phyloP scores from a whole-genome alignment of 805 yeast genomes.

The Komagataella phaffii region DNA sequence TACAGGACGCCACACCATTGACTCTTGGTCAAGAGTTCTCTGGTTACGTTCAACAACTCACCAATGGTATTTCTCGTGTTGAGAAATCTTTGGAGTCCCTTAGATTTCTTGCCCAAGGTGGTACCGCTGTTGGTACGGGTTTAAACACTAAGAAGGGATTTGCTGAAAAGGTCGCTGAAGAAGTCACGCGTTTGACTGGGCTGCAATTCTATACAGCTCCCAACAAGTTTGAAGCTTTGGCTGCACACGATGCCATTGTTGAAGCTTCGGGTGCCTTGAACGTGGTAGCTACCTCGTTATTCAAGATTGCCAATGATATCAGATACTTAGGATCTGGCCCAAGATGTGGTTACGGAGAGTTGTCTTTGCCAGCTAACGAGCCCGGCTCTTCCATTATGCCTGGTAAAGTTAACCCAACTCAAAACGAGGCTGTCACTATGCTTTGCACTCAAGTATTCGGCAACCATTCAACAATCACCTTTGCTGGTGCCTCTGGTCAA shows the following conservation, averaged over 20 bases:
- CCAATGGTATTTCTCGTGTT: slow-evolving; percentile 82
- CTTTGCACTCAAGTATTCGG: slow-evolving; percentile 97
- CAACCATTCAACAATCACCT: slow-evolving; percentile 88
- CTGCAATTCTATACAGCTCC: slow-evolving; percentile 88
- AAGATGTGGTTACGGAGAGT: slow-evolving; percentile 98
- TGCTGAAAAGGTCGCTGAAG: slow-evolving; percentile 74
- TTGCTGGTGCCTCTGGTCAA: slow-evolving; percentile 98
- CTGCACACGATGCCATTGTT: slow-evolving; percentile 97
- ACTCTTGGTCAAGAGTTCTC: slow-evolving; percentile 97
- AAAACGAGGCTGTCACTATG: slow-evolving; percentile 97
- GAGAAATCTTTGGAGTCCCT: slow-evolving; percentile 66
- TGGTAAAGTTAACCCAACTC: slow-evolving; percentile 98
- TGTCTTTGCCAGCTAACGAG: slow-evolving; percentile 92
- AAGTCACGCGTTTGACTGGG: slow-evolving; percentile 80
- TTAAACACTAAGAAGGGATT: slow-evolving; percentile 88
- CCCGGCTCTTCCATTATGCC: slow-evolving; percentile 99
- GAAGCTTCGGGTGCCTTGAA: slow-evolving; percentile 96
- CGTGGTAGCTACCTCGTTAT: slow-evolving; percentile 86
- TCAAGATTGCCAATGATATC: slow-evolving; percentile 95
- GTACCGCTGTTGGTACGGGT: slow-evolving; percentile 99
- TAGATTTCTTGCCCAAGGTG: slow-evolving; percentile 91
- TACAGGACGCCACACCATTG: slow-evolving; percentile 97
- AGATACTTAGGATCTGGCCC: slow-evolving; percentile 98
- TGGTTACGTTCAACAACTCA: slow-evolving; percentile 89
- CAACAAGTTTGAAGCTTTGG: slow-evolving; percentile 97